Evolutionary conservation across 2,329 filamentous ascomycete species (phyloP), one percentile per base, ranked within the genome.

Genomic region (Aspergillus japonicus): DNA sequence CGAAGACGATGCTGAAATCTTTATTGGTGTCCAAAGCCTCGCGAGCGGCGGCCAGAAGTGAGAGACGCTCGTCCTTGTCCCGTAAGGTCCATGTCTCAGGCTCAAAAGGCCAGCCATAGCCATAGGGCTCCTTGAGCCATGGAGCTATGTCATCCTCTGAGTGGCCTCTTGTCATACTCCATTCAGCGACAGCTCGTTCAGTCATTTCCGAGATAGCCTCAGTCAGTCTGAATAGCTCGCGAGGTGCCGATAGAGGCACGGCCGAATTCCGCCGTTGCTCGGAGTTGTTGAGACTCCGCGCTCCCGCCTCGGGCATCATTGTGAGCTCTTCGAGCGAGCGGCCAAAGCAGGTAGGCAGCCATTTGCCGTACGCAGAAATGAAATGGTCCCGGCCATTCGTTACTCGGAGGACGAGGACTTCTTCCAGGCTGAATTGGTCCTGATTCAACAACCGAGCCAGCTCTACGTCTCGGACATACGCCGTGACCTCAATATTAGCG

Each of bases 241-340:
- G 87, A 0, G 95, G 94, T 1, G 92, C 92, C 11, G 92, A 94
- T 71, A 89, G 88, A 83, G 85, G 73, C 65, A 70, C 78, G 2
- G 81, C 82, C 3, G 76, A 66, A 6, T 58, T 64, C 35, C 71
- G 74, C 14, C 79, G 78, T 6, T 71, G 67, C 2, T 71, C 62
- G 1, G 65, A 49, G 5, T 71, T 57, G 73, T 58, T 64, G 5
- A 92, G 81, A 59, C 90, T 90, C 5, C 95, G 89, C 4, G 93
- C 92, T 11, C 85, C 85, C 19, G 83, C 81, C 84, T 93, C 87
- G 0, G 95, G 93, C 4, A 97, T 86, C 19, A 89, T 87, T 53
- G 96, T 91, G 8, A 99, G 83, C 69, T 96, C 93, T 61, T 93
- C 89, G n/a, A 99, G 83, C 0, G 90, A 93, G 42, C 91, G 87